Conservation (phyloP, 768 basidiomycete genomes). For the Collybia nuda region DNA sequence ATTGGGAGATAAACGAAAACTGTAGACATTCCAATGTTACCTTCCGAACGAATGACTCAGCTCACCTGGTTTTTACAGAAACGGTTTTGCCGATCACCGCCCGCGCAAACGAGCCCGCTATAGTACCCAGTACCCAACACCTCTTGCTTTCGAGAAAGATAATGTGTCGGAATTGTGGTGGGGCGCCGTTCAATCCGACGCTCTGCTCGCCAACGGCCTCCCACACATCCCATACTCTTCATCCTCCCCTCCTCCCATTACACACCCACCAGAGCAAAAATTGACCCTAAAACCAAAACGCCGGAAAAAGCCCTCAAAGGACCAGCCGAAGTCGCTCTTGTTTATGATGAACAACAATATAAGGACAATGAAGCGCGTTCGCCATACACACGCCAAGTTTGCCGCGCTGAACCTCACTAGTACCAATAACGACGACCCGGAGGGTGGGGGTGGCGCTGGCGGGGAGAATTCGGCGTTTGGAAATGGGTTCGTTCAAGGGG, state of each 20-base stretch:
- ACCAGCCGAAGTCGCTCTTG: constrained; percentile 53
- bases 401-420: constrained; percentile 46
- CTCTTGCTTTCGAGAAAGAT: constrained; percentile 35
- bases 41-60: constrained; percentile 1
- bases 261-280: constrained; percentile 6
- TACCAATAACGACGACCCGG: constrained; percentile 13
- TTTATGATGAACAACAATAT: constrained; percentile 76
- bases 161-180: constrained; percentile 69
- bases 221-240: constrained; percentile 48
- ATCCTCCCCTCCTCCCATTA: constrained; percentile 22
- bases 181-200: constrained; percentile 64
- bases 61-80: constrained; percentile 19
- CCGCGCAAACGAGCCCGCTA: constrained; percentile 66
- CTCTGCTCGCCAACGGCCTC: constrained; percentile 62
- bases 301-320: constrained; percentile 23
- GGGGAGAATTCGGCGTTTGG: neutral
- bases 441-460: constrained; percentile 16
- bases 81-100: constrained; percentile 37
- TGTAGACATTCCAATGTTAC: constrained; percentile 31
- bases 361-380: constrained; percentile 68
- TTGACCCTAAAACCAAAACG: constrained; percentile 30
- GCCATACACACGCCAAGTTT: constrained; percentile 73
- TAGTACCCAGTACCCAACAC: constrained; percentile 36
- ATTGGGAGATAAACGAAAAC: constrained; percentile 66
- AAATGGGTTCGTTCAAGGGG: neutral